phyloP scores from a whole-genome alignment of 2,329 filamentous ascomycete species.

The Xylaria sp. region DNA sequence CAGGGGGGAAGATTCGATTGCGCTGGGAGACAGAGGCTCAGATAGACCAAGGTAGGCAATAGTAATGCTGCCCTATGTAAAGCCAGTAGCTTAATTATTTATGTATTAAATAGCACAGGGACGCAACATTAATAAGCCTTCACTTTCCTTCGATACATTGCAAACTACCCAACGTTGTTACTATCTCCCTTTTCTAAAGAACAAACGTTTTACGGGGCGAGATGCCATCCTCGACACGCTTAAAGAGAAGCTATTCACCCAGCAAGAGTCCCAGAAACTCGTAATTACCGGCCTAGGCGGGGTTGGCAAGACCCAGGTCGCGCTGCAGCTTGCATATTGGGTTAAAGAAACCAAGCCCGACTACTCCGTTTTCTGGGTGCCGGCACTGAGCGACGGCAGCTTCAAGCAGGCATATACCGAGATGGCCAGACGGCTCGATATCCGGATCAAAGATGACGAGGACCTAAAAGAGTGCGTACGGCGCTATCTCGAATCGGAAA shows the following conservation, averaged over 20 bases:
- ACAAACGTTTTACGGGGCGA: constrained; percentile 24
- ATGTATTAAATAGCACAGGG: too few species aligned
- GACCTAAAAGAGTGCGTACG: constrained; percentile 33
- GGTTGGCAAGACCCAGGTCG: constrained; percentile 55
- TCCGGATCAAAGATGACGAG: constrained; percentile 10
- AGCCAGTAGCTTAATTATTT: too few species aligned
- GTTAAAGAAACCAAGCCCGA: constrained; percentile 48
- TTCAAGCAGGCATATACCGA: constrained; percentile 54
- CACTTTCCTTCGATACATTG: too few species aligned
- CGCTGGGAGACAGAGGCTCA: too few species aligned
- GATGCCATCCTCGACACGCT: background rate
- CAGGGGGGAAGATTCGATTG: too few species aligned
- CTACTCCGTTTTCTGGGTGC: constrained; percentile 58
- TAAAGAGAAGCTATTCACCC: constrained; percentile 13
- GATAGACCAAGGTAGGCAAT: too few species aligned
- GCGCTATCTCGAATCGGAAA: constrained; percentile 44
- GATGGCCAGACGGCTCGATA: constrained; percentile 43
- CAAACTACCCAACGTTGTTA: too few species aligned
- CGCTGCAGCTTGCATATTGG: constrained; percentile 54
- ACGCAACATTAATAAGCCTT: too few species aligned
- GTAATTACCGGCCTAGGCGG: constrained; percentile 54
- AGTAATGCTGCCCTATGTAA: too few species aligned
- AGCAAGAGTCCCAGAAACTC: constrained; percentile 11
- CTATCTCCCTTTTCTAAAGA: constrained; percentile 16
- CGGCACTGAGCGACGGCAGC: constrained; percentile 51